Base-by-base conservation (phyloP, 768 basidiomycete genomes). In the Termitomyces sp. region DNA sequence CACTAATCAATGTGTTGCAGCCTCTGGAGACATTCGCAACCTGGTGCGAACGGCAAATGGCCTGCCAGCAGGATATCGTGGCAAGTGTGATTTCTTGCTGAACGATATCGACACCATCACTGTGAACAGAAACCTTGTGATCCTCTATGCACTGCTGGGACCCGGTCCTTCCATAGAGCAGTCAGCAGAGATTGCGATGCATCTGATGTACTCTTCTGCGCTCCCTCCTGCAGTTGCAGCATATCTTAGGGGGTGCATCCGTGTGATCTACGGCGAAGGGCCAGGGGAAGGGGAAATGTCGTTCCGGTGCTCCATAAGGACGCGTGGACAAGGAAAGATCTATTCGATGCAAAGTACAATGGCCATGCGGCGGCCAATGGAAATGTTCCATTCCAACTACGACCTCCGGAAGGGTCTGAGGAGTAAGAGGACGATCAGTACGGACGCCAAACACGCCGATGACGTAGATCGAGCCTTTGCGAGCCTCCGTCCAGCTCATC, bases 171-270 rank as follows among this genome's bases (percentile, higher is more conserved):
- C 75, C 8, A 65, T 74, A 39, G 76, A 77, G 18, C 75, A 78
- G 68, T 72, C 74, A 5, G 76, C 75, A 12, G 77, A 78, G 63
- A 66, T 79, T 11, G 73, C 73, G 0, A 64, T 68, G 8, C 78
- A 78, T 59, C 64, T 78, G 27, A 77, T 78, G 74, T 79, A 77
- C 62, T 78, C 78, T 1, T 66, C 73, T 41, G 67, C 66, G 24
- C 65, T 79, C n/a, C 65, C 75, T 0, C 68, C 70, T 11, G 68
- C 70, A 7, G 68, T 68, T 20, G 73, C 73, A 13, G 67, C 72
- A 3, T 76, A 78, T 54, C 55, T 76, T 46, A 67, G 68, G 30
- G 69, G 68, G 8, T 77, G 75, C 58, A 66, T 73, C 33, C 71
- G 71, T 45, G 53, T 67, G 33, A 74, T 76, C 8, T 78, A 77